Evolutionary conservation across 116 monocot species (phyloP).

Genomic region (Zostera marina): DNA sequence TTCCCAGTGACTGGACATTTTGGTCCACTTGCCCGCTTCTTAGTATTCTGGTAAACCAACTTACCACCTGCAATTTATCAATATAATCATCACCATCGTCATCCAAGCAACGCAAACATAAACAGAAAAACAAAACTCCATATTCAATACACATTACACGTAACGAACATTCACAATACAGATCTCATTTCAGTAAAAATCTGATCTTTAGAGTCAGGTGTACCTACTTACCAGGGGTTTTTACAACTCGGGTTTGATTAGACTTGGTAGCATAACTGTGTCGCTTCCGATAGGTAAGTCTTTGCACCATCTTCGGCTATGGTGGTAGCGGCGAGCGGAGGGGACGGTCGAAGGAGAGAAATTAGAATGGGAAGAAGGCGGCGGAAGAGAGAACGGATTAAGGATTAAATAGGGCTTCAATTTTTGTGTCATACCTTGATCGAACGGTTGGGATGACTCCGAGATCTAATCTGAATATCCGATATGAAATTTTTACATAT

Average conservation of each 20-base stretch:
- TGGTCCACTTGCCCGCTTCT: constrained; percentile 27
- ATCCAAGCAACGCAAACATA: neutral
- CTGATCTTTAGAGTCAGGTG: neutral
- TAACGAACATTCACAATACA: too few relatives aligned
- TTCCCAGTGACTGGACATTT: constrained; percentile 27
- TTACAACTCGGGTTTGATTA: constrained; percentile 79
- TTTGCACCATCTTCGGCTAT: constrained; percentile 52
- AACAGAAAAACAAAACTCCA: neutral
- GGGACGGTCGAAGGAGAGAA: neutral
- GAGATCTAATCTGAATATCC: neutral
- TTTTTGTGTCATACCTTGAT: neutral
- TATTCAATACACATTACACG: neutral
- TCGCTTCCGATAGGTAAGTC: constrained; percentile 69
- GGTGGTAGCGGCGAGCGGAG: neutral
- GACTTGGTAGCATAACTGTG: constrained; percentile 96
- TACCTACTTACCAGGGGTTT: constrained; percentile 48
- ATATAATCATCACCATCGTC: neutral
- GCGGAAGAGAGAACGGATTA: neutral
- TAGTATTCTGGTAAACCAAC: constrained; percentile 20
- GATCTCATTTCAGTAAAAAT: neutral
- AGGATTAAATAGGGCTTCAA: neutral
- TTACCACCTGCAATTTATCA: constrained; percentile 9
- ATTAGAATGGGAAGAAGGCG: neutral
- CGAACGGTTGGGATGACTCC: neutral
- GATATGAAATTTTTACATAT: neutral